Percentiles rank a stretch among this genome's conserved stretches.
Evolutionary conservation across 1,284 basidiomycete genomes (phyloP).

Genomic region (Mrakiaceae sp.): DNA sequence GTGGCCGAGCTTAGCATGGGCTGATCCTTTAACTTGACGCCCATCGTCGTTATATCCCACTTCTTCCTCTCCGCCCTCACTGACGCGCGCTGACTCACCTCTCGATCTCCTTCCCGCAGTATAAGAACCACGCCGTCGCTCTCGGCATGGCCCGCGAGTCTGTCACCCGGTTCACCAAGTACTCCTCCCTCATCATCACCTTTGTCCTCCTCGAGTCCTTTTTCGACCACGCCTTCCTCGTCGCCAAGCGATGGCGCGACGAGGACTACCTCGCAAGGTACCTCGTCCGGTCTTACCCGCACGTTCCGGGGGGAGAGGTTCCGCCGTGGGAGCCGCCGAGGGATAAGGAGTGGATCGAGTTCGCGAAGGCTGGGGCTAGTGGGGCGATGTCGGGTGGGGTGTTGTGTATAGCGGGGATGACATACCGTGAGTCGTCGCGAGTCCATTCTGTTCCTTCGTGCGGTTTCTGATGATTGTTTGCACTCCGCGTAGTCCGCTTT

Average conservation of each 20-base stretch:
- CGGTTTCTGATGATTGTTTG: not conserved
- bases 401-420: not conserved
- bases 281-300: not conserved
- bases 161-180: not conserved
- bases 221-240: not conserved
- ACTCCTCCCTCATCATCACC: not conserved
- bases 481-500: not conserved
- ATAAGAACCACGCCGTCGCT: constrained; percentile 4
- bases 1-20: too few species aligned
- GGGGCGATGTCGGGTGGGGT: not conserved
- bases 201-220: constrained; percentile 2
- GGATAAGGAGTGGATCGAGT: not conserved
- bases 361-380: not conserved
- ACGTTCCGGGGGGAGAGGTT: not conserved
- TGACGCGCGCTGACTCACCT: not conserved
- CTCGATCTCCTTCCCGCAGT: not conserved
- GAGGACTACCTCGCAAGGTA: too few species aligned
- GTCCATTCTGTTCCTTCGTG: not conserved
- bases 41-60: not conserved
- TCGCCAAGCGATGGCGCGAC: not conserved
- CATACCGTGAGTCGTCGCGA: not conserved
- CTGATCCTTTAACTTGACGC: too few species aligned
- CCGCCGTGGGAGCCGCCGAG: not conserved
- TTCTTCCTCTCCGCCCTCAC: not conserved
- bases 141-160: not conserved